A percentile compares a stretch with the other conserved stretches of the same genome.
phyloP scores from a whole-genome alignment of 2,329 filamentous ascomycete genomes.

The Pyricularia sp. region DNA sequence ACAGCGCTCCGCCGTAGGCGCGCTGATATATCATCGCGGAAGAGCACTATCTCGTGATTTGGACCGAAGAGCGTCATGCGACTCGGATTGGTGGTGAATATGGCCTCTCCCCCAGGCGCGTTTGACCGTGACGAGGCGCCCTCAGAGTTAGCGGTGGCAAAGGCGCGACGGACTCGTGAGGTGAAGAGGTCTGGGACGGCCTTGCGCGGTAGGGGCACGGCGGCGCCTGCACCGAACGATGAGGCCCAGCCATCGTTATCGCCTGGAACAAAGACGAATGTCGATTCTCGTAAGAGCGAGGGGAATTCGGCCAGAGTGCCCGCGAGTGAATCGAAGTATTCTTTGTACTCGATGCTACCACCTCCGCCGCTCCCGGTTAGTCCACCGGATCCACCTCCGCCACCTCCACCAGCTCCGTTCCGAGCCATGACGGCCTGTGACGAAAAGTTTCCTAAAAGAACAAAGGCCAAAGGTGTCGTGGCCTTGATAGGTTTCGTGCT shows the following conservation, averaged over 20 bases:
- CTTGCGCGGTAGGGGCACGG: slow-evolving; percentile 55
- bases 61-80: slow-evolving; percentile 77
- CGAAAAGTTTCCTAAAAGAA: slow-evolving; percentile 77
- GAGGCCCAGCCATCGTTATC: slow-evolving; percentile 98
- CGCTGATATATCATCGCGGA: slow-evolving; percentile 74
- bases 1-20: slow-evolving; percentile 68
- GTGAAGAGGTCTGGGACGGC: slow-evolving; percentile 82
- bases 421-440: slow-evolving; percentile 51
- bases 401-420: slow-evolving; percentile 30
- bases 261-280: slow-evolving; percentile 86
- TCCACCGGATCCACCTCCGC: background rate
- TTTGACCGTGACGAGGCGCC: slow-evolving; percentile 27
- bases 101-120: slow-evolving; percentile 49
- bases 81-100: slow-evolving; percentile 84
- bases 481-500: background rate
- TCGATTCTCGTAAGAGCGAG: slow-evolving; percentile 60
- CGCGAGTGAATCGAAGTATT: slow-evolving; percentile 82
- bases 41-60: slow-evolving; percentile 72
- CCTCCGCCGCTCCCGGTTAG: slow-evolving; percentile 37
- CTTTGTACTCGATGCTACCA: slow-evolving; percentile 91
- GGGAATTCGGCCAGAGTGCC: slow-evolving; percentile 74
- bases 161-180: slow-evolving; percentile 66
- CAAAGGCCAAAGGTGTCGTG: slow-evolving; percentile 55
- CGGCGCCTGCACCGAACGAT: slow-evolving; percentile 64
- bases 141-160: slow-evolving; percentile 66